phyloP scores from a whole-genome alignment of 495 filamentous ascomycete species.

The Cercophora sp. region DNA sequence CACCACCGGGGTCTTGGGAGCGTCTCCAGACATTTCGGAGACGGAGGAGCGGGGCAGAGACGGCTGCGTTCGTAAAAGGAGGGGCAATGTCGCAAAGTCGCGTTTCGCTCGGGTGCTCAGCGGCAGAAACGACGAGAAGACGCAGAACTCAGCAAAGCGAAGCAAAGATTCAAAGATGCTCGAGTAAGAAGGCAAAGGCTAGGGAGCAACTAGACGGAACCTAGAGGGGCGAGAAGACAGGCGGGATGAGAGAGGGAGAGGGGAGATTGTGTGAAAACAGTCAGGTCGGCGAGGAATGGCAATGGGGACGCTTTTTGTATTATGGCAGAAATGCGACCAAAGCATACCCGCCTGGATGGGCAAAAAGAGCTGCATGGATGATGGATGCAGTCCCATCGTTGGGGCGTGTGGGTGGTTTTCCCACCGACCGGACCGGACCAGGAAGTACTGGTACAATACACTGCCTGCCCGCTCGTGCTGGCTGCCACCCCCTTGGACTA shows the following conservation, averaged over 20 bases:
- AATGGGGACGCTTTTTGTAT: conserved; percentile 22
- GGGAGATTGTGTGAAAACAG: neutral
- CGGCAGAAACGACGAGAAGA: no score
- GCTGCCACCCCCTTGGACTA: neutral
- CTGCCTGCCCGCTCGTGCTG: neutral
- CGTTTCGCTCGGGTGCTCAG: no score
- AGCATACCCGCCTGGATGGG: conserved; percentile 25
- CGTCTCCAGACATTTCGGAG: conserved; percentile 61
- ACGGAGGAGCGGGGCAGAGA: conserved; percentile 17
- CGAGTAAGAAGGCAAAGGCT: no score
- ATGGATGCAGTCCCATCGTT: conserved; percentile 14
- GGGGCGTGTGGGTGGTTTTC: conserved; percentile 9
- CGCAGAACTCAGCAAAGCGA: no score
- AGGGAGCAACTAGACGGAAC: no score
- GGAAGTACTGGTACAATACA: conserved; percentile 18
- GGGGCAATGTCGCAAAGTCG: no score
- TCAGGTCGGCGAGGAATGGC: conserved; percentile 6
- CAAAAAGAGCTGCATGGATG: conserved; percentile 20
- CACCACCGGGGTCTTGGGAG: conserved; percentile 64
- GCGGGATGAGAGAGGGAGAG: neutral
- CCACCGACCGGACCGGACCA: conserved; percentile 18
- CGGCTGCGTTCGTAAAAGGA: neutral
- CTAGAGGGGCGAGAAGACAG: neutral
- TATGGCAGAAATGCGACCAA: conserved; percentile 24
- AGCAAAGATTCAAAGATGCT: no score